Evolutionary conservation across 495 filamentous ascomycete species (phyloP), one percentile per base, ranked within the genome.

Genomic region (Podospora sp.): DNA sequence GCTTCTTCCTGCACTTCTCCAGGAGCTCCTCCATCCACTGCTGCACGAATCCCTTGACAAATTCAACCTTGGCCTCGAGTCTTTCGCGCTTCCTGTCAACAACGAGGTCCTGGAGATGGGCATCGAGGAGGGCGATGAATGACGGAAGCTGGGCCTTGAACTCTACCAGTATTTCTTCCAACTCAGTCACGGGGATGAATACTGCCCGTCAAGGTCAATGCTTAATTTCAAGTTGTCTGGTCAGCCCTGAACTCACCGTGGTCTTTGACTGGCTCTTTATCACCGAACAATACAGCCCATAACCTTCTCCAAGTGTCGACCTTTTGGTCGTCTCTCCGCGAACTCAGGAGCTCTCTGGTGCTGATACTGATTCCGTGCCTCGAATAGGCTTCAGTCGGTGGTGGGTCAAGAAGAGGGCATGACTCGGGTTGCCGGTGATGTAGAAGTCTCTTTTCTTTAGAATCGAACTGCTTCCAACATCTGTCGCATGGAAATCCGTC

Each of bases 1-100:
- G 51, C 2, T 14, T 55, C 51, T 55, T n/a, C 24, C 51, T 55
- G n/a, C 51, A 55, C 24, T 55, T 55, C 11, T 55, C 51, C 51
- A 33, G 51, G 8, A 55, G 51, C 51, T 55, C 51, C n/a, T 25
- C n/a, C 51, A 55, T 55, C 51, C 51, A 55, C n/a, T 55, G 51
- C 24, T 55, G 51, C n/a, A 55, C 51, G 12, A 55, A 55, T 9
- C 3, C 22, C 14, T 21, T 55, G 51, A 55, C 22, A n/a, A 6
- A 2, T 22, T 55, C 51, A n/a, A 55, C 24, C 51, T 22, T 21
- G 6, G 7, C 20, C 51, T n/a, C 22, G 51, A 55, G 22, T 55
- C 8, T 8, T 4, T 55, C 11, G n/a, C 22, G 6, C 51, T 14
- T n/a, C 51, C 2, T 11, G 20, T 55, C 20, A n/a, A 6, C 51